Evolutionary conservation across 805 yeast genomes (phyloP).

Genomic region (Kodamaea leandrae): DNA sequence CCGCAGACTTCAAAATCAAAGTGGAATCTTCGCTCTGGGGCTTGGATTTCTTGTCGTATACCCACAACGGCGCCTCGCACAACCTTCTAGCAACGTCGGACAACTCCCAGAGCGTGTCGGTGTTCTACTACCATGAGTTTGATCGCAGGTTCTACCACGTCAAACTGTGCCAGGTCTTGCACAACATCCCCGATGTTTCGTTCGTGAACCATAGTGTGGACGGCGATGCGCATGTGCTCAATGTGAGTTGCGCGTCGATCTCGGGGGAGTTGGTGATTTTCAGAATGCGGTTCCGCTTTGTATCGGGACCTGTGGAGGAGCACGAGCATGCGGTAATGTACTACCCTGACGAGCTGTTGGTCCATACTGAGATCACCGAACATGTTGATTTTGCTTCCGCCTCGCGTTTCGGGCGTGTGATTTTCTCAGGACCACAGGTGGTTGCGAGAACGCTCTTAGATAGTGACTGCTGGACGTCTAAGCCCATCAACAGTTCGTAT

Average conservation of each 20-base stretch:
- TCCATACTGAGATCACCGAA: constrained; percentile 8
- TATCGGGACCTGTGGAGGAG: constrained; percentile 23
- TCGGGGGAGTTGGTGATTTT: constrained; percentile 45
- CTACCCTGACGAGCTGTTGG: constrained; percentile 30
- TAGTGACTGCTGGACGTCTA: constrained; percentile 56
- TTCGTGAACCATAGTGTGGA: constrained; percentile 27
- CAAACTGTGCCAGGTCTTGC: constrained; percentile 43
- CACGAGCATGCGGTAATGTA: constrained; percentile 25
- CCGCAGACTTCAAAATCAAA: constrained; percentile 28
- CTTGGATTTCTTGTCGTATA: constrained; percentile 37
- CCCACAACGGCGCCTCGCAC: constrained; percentile 17
- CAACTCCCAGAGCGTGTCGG: constrained; percentile 47
- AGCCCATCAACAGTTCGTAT: constrained; percentile 33
- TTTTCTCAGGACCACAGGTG: constrained; percentile 26
- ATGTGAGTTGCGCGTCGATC: constrained; percentile 42
- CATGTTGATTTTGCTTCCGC: not conserved
- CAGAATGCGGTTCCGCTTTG: constrained; percentile 27
- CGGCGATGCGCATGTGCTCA: constrained; percentile 23
- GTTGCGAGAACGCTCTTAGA: constrained; percentile 33
- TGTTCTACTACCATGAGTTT: constrained; percentile 33
- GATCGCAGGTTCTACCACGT: constrained; percentile 29
- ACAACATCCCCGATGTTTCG: constrained; percentile 55
- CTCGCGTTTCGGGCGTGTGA: constrained; percentile 19
- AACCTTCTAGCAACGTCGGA: constrained; percentile 50
- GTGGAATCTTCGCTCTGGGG: constrained; percentile 62